Conservation (phyloP, 2,329 filamentous ascomycete genomes). For the Sporothrix pallida region DNA sequence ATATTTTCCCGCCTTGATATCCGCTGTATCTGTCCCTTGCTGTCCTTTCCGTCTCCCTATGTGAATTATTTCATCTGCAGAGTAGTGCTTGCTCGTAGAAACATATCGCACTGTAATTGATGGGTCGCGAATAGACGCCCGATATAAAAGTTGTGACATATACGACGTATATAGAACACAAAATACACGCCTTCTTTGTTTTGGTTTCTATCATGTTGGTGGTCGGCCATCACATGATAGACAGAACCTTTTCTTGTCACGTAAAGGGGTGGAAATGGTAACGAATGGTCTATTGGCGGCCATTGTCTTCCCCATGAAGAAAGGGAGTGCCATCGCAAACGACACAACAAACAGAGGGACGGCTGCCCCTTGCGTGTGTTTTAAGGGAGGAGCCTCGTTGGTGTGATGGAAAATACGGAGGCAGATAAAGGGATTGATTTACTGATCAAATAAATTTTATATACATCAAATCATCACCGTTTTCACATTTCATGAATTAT, state of each 20-base stretch:
- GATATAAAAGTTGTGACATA: background rate
- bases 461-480: background rate
- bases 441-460: background rate
- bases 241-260: background rate
- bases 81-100: too few species aligned
- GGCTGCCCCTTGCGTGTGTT: slow-evolving; percentile 11
- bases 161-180: background rate
- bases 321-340: slow-evolving; percentile 5
- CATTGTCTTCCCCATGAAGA: slow-evolving; percentile 4
- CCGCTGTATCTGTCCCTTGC: background rate
- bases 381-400: background rate
- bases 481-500: background rate
- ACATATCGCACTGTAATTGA: background rate
- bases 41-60: background rate
- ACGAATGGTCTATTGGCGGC: background rate
- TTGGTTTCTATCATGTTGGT: background rate
- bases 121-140: background rate
- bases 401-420: slow-evolving; percentile 26
- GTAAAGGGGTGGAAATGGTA: background rate
- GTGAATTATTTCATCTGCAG: background rate
- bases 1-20: background rate
- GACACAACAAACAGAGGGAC: background rate
- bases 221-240: background rate
- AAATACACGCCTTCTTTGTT: background rate
- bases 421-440: background rate